These are phyloP conservation scores for Cercospora zeae-maydis DNA, from an alignment of 2,329 filamentous ascomycete species.

Conservation along the genomic window DNA sequence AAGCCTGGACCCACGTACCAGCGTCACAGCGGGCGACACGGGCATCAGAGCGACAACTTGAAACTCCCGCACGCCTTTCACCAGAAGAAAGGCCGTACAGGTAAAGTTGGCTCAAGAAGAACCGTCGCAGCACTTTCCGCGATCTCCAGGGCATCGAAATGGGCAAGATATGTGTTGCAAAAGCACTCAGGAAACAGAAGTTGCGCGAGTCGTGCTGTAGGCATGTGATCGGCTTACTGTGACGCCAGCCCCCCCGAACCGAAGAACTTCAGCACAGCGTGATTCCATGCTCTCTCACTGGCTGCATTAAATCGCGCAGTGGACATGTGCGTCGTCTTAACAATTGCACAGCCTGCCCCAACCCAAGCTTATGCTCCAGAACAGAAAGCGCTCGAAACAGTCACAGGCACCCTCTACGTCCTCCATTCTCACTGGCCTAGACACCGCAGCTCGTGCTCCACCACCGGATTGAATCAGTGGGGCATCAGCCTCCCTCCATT, in stretches of 20 bases:
- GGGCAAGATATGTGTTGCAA: not conserved
- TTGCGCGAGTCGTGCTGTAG: not conserved
- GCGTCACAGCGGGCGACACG: no score
- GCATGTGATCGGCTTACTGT: no score
- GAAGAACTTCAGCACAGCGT: not conserved
- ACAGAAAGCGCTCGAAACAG: no score
- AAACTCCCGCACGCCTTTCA: not conserved
- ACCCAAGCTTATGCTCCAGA: no score
- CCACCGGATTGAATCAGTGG: not conserved
- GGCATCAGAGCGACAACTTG: not conserved
- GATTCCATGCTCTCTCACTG: no score
- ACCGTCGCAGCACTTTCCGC: not conserved
- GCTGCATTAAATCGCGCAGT: not conserved
- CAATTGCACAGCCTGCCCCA: no score
- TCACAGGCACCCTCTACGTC: no score
- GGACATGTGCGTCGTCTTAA: no score
- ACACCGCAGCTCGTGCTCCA: not conserved
- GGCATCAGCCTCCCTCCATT: no score
- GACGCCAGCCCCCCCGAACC: not conserved
- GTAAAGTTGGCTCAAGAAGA: not conserved
- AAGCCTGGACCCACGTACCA: no score
- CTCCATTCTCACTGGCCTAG: no score
- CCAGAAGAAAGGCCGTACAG: not conserved
- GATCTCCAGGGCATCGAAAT: not conserved
- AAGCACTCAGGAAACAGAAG: not conserved